phyloP scores from a whole-genome alignment of 179 eudicot genomes.

The Spinacia oleracea region DNA sequence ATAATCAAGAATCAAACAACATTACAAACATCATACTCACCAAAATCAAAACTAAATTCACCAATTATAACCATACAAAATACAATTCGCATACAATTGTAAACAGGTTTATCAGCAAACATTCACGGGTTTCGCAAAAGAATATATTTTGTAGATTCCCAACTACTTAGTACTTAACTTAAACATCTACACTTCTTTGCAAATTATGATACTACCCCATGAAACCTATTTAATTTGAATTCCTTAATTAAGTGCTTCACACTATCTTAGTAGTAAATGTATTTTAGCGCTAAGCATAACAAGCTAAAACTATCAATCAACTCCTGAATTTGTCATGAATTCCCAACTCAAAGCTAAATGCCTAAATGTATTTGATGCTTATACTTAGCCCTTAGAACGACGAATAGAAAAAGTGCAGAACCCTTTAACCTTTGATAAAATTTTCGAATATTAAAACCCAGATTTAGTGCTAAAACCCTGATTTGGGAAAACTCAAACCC shows the following conservation, averaged over 20 bases:
- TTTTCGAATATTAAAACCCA: too few species aligned
- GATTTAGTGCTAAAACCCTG: not conserved
- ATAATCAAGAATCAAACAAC: conserved; percentile 7
- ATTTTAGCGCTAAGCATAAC: not conserved
- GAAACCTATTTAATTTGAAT: not conserved
- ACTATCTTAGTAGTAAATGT: too few species aligned
- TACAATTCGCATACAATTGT: not conserved
- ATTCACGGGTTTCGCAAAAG: not conserved
- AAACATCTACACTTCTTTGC: too few species aligned
- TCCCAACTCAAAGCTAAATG: too few species aligned
- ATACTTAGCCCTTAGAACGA: too few species aligned
- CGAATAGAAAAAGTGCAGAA: not conserved
- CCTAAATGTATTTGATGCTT: too few species aligned
- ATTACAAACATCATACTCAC: not conserved
- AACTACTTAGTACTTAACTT: too few species aligned
- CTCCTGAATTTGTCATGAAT: not conserved
- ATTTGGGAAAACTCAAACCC: not conserved
- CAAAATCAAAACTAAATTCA: not conserved
- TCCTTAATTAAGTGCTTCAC: too few species aligned
- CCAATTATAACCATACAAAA: not conserved
- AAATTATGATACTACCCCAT: too few species aligned
- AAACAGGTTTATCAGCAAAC: not conserved
- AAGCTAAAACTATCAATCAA: too few species aligned
- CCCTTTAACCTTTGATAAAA: too few species aligned
- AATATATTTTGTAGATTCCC: too few species aligned